Base-by-base conservation (phyloP, 2,329 filamentous ascomycete genomes). In the Lachnellula cervina region DNA sequence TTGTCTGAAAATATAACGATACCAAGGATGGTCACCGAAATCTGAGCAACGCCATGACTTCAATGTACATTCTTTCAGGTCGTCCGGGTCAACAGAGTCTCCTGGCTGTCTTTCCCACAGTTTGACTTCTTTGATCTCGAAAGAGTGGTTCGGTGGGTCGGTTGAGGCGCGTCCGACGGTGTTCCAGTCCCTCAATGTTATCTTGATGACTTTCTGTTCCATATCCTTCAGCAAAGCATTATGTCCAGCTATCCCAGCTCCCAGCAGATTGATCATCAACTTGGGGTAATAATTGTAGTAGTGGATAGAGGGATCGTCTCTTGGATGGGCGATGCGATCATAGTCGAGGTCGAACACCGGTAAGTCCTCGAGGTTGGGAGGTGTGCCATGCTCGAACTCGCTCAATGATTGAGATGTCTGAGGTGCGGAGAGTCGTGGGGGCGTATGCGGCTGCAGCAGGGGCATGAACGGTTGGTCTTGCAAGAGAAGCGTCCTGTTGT, bases 381-480 rank as follows among this genome's bases (percentile, higher is more conserved):
- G 13, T 32, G 23, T 34, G 19, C 6, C 13, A 28, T 38, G 2
- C 19, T 46, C 32, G 11, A 35, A 32, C 7, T 37, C 35, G 21
- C 17, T 4, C 9, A 11, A 17, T 23, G 38, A 34, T 28, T 52
- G 49, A 9, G 43, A 28, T 38, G 52, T 59, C 28, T 64, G 62
- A 47, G 53, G 46, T 19, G 57, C 61, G 40, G 45, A 46, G 37
- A 64, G 56, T 53, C 38, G 53, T 23, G 59, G 50, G 16, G 61
- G 59, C 45, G 56, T 35, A 43, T 63, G 19, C 40, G 54, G 42
- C 44, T 55, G 40, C 47, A 55, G 49, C 32, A 58, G 56, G 42
- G 61, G 59, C 9, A 63, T 51, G 54, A 64, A 59, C 13, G 59
- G 52, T 45, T 60, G 54, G 21, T 52, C 57, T 51, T 64, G 61